Evolutionary conservation across 768 basidiomycete species (phyloP), one percentile per base, ranked within the genome.

Genomic region (Solioccasus polychromus): DNA sequence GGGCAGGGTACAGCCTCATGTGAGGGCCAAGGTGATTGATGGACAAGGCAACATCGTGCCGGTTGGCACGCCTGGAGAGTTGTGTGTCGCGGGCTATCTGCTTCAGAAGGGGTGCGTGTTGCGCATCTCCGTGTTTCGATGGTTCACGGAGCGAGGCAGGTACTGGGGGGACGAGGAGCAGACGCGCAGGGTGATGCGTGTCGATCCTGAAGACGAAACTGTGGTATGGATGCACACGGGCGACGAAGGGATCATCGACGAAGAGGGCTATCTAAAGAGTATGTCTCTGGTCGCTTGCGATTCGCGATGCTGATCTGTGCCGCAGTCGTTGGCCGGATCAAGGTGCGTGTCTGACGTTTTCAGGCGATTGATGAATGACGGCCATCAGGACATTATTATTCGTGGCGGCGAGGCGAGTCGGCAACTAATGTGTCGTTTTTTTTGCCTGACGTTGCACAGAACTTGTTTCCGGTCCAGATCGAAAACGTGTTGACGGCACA

Each of bases 191-290:
- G 82, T 74, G 3, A 85, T 83, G 79, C 73, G 73, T 44, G 64
- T 61, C 5, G 74, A 76, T 38, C 48, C 60, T 4, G 75, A 80
- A 50, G 72, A 77, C 41, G 60, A 71, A 12, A 82, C 79, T 17
- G 76, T 67, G 4, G 54, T 84, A 28, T 92, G 89, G 89, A 89
- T 92, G 82, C 76, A 85, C 62, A 89, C 85, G 0, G 89, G 89
- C 1, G 89, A 92, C 58, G 79, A 89, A 55, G 88, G 78, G 1
- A 81, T 86, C 26, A 75, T 92, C 68, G 89, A 92, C 53, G 78
- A 83, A 42, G 83, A 92, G 42, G 89, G 89, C 2, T 92, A 91
- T 64, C 61, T 92, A 17, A 66, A 68, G 53, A 80, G 89, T 88
- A 54, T 48, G 82, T 69, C 12, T 17, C 18, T 34, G 12, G 25